phyloP scores from a whole-genome alignment of 2,329 filamentous ascomycete genomes.

The Bipolaris cookei region DNA sequence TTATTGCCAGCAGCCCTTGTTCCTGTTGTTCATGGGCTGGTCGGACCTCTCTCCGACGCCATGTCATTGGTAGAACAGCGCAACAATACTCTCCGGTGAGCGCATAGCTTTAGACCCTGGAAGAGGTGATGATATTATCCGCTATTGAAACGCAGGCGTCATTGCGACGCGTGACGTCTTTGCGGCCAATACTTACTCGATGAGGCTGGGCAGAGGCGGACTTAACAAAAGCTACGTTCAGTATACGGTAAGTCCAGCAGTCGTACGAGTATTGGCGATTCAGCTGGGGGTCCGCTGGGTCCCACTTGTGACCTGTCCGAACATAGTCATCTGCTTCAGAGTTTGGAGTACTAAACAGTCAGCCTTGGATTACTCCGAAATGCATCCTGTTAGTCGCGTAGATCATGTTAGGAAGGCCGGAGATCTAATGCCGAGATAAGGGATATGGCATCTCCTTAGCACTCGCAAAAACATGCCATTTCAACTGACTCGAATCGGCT shows the following conservation, averaged over 20 bases:
- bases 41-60: neutral
- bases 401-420: neutral
- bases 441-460: neutral
- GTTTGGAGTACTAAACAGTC: neutral
- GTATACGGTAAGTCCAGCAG: neutral
- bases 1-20: neutral
- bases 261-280: neutral
- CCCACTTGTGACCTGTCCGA: neutral
- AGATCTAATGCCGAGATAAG: neutral
- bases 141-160: constrained; percentile 1
- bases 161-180: constrained; percentile 1
- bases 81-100: constrained; percentile 3
- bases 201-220: neutral
- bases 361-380: constrained; percentile 1
- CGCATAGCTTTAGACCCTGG: constrained; percentile 5
- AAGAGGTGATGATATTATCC: neutral
- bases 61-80: neutral
- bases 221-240: constrained; percentile 1
- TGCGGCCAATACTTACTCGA: neutral
- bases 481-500: neutral
- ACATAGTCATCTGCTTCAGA: neutral
- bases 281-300: neutral
- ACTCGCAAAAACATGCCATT: neutral
- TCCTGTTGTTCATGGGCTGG: neutral
- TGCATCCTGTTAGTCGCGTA: neutral